Conservation (phyloP, 2,329 filamentous ascomycete species). For the Sporothrix luriei region DNA sequence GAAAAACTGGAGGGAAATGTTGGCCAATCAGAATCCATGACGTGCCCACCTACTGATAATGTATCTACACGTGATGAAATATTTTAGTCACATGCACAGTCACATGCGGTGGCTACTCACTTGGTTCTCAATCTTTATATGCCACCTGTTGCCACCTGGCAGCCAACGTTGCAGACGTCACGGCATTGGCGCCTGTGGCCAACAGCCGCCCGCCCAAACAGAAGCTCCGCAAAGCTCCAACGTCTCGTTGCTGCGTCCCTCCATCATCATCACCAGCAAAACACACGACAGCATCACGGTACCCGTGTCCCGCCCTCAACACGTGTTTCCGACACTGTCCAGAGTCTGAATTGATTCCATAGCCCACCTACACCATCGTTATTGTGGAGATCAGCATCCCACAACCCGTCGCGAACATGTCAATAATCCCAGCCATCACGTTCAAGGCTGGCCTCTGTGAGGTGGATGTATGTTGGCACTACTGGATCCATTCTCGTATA, state of each 20-base stretch:
- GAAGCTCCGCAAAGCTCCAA: slow-evolving; percentile 32
- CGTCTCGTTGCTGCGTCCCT: slow-evolving; percentile 11
- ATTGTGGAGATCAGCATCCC: not conserved
- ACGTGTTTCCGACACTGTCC: not conserved
- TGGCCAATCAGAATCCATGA: slow-evolving; percentile 1
- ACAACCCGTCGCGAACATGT: slow-evolving; percentile 58
- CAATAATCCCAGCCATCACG: slow-evolving; percentile 81
- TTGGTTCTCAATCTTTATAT: too few relatives aligned
- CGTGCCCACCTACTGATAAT: not conserved
- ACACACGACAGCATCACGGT: slow-evolving; percentile 17
- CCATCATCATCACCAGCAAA: slow-evolving; percentile 22
- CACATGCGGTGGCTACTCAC: not conserved
- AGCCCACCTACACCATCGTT: not conserved
- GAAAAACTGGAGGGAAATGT: slow-evolving; percentile 29
- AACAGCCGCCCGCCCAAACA: slow-evolving; percentile 10
- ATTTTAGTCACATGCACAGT: not conserved
- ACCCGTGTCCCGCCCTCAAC: not conserved
- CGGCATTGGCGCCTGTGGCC: slow-evolving; percentile 34
- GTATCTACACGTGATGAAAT: slow-evolving; percentile 20
- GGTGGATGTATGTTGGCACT: slow-evolving; percentile 65
- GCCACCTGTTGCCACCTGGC: slow-evolving; percentile 29
- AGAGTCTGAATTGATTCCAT: not conserved
- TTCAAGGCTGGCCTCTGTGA: slow-evolving; percentile 96
- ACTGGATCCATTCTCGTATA: not conserved
- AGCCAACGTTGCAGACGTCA: slow-evolving; percentile 33